Evolutionary conservation across 1,139 yeast genomes (phyloP).

Genomic region (Blastobotrys aristatus): DNA sequence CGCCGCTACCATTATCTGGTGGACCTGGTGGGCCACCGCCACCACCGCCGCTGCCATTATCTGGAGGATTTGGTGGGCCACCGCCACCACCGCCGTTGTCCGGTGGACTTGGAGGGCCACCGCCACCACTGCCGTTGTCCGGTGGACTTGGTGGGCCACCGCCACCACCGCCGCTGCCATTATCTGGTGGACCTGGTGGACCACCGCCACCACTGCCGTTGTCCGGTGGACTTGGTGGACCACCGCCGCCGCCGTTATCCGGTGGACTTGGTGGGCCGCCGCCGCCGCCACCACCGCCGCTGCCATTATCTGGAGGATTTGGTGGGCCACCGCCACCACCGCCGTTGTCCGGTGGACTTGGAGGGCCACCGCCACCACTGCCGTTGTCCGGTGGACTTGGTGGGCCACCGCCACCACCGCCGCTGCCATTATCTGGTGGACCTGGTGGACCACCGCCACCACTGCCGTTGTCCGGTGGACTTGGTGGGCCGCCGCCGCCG

Average conservation of each 20-base stretch:
- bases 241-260: not conserved
- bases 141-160: not conserved
- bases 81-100: not conserved
- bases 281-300: conserved; percentile 2
- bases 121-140: not conserved
- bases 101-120: not conserved
- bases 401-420: conserved; percentile 2
- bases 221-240: conserved; percentile 3
- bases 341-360: conserved; percentile 3
- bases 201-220: not conserved
- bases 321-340: not conserved
- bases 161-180: conserved; percentile 4
- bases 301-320: not conserved
- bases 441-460: not conserved
- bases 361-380: not conserved
- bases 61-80: no score
- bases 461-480: not conserved
- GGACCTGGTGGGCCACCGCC: conserved; percentile 10
- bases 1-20: not conserved
- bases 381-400: not conserved
- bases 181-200: not conserved
- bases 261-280: not conserved
- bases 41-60: not conserved
- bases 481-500: not conserved
- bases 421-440: not conserved